Base-by-base conservation (phyloP, 2,329 filamentous ascomycete genomes). In the Talaromyces atroroseus region DNA sequence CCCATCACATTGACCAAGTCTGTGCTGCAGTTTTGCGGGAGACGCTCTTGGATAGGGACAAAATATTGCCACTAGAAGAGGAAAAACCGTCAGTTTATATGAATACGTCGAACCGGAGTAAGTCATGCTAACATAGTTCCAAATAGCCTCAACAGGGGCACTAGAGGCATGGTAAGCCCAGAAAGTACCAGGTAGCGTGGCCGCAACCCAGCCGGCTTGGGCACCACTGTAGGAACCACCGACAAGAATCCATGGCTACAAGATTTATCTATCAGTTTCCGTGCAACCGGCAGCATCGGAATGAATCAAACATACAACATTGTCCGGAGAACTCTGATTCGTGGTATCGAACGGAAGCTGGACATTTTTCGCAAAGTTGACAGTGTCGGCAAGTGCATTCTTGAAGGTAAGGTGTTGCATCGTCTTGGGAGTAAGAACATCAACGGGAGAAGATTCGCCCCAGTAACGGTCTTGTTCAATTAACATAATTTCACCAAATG, bases 161-260 rank as follows among this genome's bases (percentile, higher is more conserved):
- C 78, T 80, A 29, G 78, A 80, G 2, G 81, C 72, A 65, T 82
- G 80, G 60, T 84, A 84, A 1, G 81, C 81, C 81, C 81, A 84
- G 67, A 82, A 81, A 0, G 80, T 83, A 6, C 79, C 82, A 0
- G 81, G 80, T 1, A 75, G 69, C 2, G 78, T 68, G 12, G 76
- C 77, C 36, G 78, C 78, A 2, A 76, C 80, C 81, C 81, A 84
- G 0, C 80, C 81, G 1, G 80, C 66, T 16, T 85, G 69, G 5
- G 80, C 79, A 42, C 81, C 82, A 32, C 75, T 76, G 64, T 85
- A 85, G 0, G 79, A 82, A 26, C 80, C 81, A 14, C 82, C 82
- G 6, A 74, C 71, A 48, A 80, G 71, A 5, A 84, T 74, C 82
- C 82, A 85, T 2, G 82, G 82, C 65, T 77, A 20, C 10, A 21